phyloP scores from a whole-genome alignment of 2,329 filamentous ascomycete genomes.

The Sordariomycetes sp. region DNA sequence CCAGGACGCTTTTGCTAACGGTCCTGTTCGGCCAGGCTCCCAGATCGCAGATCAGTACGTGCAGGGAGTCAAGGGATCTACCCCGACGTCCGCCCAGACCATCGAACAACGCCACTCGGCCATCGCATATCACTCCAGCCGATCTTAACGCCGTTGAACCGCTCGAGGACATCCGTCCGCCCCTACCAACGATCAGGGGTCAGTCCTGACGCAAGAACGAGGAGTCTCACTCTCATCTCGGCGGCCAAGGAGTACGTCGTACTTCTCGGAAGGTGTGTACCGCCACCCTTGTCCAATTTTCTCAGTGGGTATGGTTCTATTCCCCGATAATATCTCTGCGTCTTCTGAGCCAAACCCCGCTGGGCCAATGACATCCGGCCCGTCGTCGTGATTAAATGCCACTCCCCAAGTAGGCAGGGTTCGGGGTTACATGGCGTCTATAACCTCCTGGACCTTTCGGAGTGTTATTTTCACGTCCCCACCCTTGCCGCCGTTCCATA shows the following conservation, averaged over 20 bases:
- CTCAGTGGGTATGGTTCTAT: neutral
- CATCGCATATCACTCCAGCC: neutral
- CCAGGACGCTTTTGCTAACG: neutral
- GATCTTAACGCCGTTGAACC: neutral
- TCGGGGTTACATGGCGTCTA: neutral
- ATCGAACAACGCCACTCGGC: neutral
- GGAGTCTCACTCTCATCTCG: neutral
- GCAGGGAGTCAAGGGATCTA: neutral
- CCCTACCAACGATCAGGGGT: neutral
- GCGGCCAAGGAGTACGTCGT: neutral
- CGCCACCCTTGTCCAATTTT: neutral
- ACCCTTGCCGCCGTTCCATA: neutral
- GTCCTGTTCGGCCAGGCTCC: neutral
- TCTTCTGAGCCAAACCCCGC: neutral
- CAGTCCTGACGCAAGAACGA: neutral
- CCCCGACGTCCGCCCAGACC: neutral
- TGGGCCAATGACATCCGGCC: neutral
- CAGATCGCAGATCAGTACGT: neutral
- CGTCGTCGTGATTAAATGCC: neutral
- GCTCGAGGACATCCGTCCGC: neutral
- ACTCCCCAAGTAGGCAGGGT: neutral
- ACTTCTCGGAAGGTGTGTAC: neutral
- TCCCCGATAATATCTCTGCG: neutral
- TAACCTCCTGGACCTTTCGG: neutral
- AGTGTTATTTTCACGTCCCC: neutral